Conservation (phyloP, 1,139 yeast species). For the Debaryomyces sp. region DNA sequence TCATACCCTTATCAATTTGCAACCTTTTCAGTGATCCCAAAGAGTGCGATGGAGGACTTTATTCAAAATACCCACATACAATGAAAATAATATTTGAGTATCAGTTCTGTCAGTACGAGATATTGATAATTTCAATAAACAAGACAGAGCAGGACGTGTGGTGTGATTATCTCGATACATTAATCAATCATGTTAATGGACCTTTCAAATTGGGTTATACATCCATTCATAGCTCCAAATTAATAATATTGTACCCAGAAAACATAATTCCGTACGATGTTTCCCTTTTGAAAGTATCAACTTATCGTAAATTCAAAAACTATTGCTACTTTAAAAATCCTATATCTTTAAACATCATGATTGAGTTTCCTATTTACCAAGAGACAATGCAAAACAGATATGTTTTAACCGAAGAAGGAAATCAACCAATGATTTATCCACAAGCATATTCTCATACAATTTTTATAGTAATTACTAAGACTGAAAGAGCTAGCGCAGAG, state of each 20-base stretch:
- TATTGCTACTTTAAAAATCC: slow-evolving; percentile 20
- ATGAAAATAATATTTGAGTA: slow-evolving; percentile 53
- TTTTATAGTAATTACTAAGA: slow-evolving; percentile 9
- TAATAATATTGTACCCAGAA: slow-evolving; percentile 17
- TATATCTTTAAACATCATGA: slow-evolving; percentile 10
- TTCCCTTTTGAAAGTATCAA: slow-evolving; percentile 7
- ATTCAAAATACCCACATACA: slow-evolving; percentile 28
- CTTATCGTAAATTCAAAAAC: slow-evolving; percentile 7
- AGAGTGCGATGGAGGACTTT: slow-evolving; percentile 41
- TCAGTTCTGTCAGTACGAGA: slow-evolving; percentile 43
- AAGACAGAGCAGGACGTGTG: slow-evolving; percentile 42
- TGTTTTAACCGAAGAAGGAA: slow-evolving; percentile 2
- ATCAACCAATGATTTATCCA: not conserved
- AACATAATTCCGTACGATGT: slow-evolving; percentile 19
- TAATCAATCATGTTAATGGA: slow-evolving; percentile 44
- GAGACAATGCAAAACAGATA: not conserved
- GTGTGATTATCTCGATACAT: slow-evolving; percentile 36
- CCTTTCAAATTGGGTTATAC: slow-evolving; percentile 40
- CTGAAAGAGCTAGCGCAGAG: slow-evolving; percentile 21
- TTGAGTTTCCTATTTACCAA: slow-evolving; percentile 11
- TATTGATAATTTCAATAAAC: slow-evolving; percentile 40
- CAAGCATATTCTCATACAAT: not conserved
- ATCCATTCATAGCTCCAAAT: slow-evolving; percentile 8
- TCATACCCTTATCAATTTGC: slow-evolving; percentile 50
- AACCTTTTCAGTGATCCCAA: slow-evolving; percentile 21